phyloP scores from a whole-genome alignment of 106 monocot genomes.

The Phalaenopsis aphrodite region DNA sequence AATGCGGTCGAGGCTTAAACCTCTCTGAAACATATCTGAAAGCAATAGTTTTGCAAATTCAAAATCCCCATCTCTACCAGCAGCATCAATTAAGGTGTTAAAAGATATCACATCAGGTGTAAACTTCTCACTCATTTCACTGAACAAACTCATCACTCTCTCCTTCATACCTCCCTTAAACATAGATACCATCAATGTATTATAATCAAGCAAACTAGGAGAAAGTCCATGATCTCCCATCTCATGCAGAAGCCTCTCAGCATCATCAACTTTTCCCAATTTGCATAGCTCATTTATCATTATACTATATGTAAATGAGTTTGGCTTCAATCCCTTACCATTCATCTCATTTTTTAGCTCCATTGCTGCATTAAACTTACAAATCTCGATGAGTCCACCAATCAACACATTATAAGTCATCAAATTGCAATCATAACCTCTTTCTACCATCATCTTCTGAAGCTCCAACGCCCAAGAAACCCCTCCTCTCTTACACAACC shows the following conservation, averaged over 20 bases:
- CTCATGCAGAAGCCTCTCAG: constrained; percentile 36
- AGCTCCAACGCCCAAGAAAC: constrained; percentile 53
- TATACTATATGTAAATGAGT: constrained; percentile 55
- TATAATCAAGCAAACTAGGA: constrained; percentile 54
- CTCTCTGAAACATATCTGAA: constrained; percentile 43
- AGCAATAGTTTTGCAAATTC: constrained; percentile 43
- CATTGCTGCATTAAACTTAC: constrained; percentile 44
- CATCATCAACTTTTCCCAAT: constrained; percentile 43
- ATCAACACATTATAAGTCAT: constrained; percentile 75
- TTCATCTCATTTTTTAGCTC: constrained; percentile 48
- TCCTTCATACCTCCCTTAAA: constrained; percentile 40
- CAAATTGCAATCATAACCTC: constrained; percentile 34
- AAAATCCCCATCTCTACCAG: constrained; percentile 41
- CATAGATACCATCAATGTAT: constrained; percentile 44
- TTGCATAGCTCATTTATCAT: constrained; percentile 92
- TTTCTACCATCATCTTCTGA: constrained; percentile 36
- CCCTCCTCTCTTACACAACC: constrained; percentile 45
- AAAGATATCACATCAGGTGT: constrained; percentile 54
- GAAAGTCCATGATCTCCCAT: constrained; percentile 47
- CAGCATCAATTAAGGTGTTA: constrained; percentile 51
- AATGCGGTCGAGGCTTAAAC: constrained; percentile 50
- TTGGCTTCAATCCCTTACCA: constrained; percentile 39
- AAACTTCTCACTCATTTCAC: constrained; percentile 34
- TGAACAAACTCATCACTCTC: constrained; percentile 36
- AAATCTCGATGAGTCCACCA: constrained; percentile 51